Evolutionary conservation across 2,329 filamentous ascomycete species (phyloP).

Genomic region (Colletotrichum noveboracense): DNA sequence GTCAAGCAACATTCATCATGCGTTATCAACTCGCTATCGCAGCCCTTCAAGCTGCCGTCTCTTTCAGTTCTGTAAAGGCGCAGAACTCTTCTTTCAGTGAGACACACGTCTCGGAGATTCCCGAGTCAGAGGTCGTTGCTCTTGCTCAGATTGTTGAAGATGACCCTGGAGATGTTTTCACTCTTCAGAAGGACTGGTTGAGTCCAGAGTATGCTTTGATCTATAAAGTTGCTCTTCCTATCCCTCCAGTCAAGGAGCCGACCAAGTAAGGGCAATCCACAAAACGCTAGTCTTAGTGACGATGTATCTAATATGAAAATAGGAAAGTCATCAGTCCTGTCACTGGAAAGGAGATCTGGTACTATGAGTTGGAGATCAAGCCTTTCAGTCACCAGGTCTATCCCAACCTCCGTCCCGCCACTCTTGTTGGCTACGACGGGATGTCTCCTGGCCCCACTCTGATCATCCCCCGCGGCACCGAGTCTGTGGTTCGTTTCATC

Average conservation of each 20-base stretch:
- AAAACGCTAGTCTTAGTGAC: background rate
- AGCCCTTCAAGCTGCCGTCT: background rate
- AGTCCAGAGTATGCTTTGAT: slow-evolving; percentile 25
- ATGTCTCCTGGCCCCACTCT: slow-evolving; percentile 54
- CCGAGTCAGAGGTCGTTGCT: background rate
- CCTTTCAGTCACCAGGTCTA: slow-evolving; percentile 40
- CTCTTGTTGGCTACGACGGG: slow-evolving; percentile 51
- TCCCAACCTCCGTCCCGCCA: slow-evolving; percentile 34
- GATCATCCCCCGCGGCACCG: slow-evolving; percentile 45
- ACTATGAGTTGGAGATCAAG: slow-evolving; percentile 40
- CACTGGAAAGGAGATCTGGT: slow-evolving; percentile 37
- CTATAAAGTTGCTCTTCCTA: slow-evolving; percentile 41
- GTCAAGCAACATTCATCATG: background rate
- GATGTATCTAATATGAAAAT: background rate
- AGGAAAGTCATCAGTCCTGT: slow-evolving; percentile 38
- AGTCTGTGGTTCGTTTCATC: slow-evolving; percentile 54
- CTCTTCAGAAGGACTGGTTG: slow-evolving; percentile 23
- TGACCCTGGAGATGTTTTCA: background rate
- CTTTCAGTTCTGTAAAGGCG: background rate
- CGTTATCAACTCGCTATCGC: background rate
- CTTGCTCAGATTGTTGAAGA: slow-evolving; percentile 4
- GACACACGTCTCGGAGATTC: background rate
- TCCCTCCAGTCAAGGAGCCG: slow-evolving; percentile 45
- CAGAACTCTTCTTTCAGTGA: slow-evolving; percentile 6
- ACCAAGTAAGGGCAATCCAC: slow-evolving; percentile 36